These are phyloP conservation scores for Candida freyschussii DNA, from an alignment of 1,139 yeast species.

Conservation along the genomic window DNA sequence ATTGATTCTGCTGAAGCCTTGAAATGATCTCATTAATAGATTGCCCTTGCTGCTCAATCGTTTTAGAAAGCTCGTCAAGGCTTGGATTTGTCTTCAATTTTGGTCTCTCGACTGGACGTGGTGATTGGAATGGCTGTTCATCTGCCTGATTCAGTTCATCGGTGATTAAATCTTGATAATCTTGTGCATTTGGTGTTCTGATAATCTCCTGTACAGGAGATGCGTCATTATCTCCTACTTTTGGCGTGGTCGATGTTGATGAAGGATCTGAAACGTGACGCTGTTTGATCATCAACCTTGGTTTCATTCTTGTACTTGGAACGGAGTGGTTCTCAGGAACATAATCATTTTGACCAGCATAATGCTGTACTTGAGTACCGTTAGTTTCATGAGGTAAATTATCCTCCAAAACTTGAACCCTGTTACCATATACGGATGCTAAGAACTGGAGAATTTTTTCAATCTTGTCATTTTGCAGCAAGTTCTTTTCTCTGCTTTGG, in stretches of 20 bases:
- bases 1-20: constrained; percentile 13
- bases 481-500: constrained; percentile 77
- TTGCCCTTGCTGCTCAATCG: constrained; percentile 24
- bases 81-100: constrained; percentile 9
- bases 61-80: constrained; percentile 17
- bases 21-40: constrained; percentile 22
- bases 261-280: constrained; percentile 18
- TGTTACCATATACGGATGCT: constrained; percentile 71
- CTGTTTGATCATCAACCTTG: constrained; percentile 32
- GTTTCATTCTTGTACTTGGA: constrained; percentile 9
- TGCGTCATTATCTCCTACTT: constrained; percentile 5
- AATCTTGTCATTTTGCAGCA: constrained; percentile 79
- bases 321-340: constrained; percentile 1
- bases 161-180: constrained; percentile 1
- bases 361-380: constrained; percentile 1
- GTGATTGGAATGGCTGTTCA: constrained; percentile 3
- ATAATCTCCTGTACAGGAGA: constrained; percentile 21
- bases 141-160: constrained; percentile 4
- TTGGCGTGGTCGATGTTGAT: constrained; percentile 6
- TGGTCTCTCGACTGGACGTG: constrained; percentile 6
- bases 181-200: constrained; percentile 9
- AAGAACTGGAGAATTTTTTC: constrained; percentile 84
- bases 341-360: background rate
- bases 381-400: constrained; percentile 4
- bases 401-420: constrained; percentile 23